Conservation (phyloP, 176 grass and related monocot genomes). For the Raddia guianensis region DNA sequence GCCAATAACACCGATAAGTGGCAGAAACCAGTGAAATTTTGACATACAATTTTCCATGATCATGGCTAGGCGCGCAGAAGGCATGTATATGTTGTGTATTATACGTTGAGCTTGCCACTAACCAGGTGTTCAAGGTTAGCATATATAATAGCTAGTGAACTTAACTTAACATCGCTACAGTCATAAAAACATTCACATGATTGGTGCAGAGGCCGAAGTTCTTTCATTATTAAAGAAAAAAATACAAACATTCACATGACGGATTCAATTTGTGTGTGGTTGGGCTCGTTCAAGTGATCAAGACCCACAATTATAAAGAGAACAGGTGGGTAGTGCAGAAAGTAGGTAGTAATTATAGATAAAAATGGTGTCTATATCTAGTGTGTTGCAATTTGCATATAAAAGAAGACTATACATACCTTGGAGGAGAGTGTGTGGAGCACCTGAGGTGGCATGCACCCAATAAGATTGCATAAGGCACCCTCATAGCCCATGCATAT, state of each 20-base stretch:
- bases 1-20: too few relatives aligned
- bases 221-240: not conserved
- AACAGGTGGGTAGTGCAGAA: conserved; percentile 8
- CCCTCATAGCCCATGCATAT: not conserved
- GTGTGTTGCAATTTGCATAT: not conserved
- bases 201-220: too few relatives aligned
- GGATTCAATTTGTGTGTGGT: not conserved
- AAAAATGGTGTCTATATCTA: not conserved
- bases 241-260: not conserved
- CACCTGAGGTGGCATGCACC: conserved; percentile 21
- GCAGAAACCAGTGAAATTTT: too few relatives aligned
- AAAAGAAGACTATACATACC: conserved; percentile 3
- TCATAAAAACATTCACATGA: too few relatives aligned
- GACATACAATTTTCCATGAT: too few relatives aligned
- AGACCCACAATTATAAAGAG: not conserved
- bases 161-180: too few relatives aligned
- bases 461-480: conserved; percentile 15
- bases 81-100: too few relatives aligned
- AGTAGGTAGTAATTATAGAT: conserved; percentile 31
- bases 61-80: too few relatives aligned
- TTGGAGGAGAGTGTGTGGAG: not conserved
- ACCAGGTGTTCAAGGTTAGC: too few relatives aligned
- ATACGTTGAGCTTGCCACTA: too few relatives aligned
- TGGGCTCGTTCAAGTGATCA: not conserved
- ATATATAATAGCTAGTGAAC: too few relatives aligned